These are phyloP conservation scores for Wickerhamomyces ciferrii DNA, from an alignment of 805 yeast species.

Conservation along the genomic window DNA sequence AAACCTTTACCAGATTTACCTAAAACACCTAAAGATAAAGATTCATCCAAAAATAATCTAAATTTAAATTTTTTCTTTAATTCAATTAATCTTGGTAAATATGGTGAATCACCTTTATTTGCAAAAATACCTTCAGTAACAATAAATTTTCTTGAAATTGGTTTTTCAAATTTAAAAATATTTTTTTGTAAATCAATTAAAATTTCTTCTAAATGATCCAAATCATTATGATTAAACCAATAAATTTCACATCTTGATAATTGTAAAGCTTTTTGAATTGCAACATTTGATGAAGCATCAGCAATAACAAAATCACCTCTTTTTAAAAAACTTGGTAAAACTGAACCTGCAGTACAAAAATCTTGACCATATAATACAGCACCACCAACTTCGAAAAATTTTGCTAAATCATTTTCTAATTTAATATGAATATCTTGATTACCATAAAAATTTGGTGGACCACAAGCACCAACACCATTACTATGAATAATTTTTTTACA, in stretches of 20 bases:
- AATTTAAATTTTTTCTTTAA: slow-evolving; percentile 80
- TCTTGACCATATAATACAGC: slow-evolving; percentile 93
- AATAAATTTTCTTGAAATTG: slow-evolving; percentile 84
- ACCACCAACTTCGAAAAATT: slow-evolving; percentile 70
- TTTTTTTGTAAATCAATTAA: slow-evolving; percentile 39
- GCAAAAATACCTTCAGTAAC: slow-evolving; percentile 88
- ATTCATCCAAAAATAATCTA: slow-evolving; percentile 83
- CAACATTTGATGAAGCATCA: slow-evolving; percentile 69
- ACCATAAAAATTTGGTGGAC: slow-evolving; percentile 97
- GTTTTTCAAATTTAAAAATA: slow-evolving; percentile 39
- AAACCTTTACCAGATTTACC: slow-evolving; percentile 86
- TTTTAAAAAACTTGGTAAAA: slow-evolving; percentile 88
- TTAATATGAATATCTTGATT: slow-evolving; percentile 86
- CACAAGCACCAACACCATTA: slow-evolving; percentile 97
- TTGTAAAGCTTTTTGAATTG: slow-evolving; percentile 83
- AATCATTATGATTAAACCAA: slow-evolving; percentile 79
- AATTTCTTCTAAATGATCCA: slow-evolving; percentile 71
- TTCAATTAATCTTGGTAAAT: slow-evolving; percentile 60
- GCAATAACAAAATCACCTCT: slow-evolving; percentile 92
- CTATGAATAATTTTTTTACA: slow-evolving; percentile 55
- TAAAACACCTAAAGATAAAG: slow-evolving; percentile 78
- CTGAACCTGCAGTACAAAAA: slow-evolving; percentile 78
- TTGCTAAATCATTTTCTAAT: slow-evolving; percentile 69
- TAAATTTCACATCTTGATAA: slow-evolving; percentile 79
- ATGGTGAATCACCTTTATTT: slow-evolving; percentile 74